Percentiles rank a stretch among this genome's conserved stretches.
Conservation (phyloP, 176 grass and related monocot species). For the Carex parvula region DNA sequence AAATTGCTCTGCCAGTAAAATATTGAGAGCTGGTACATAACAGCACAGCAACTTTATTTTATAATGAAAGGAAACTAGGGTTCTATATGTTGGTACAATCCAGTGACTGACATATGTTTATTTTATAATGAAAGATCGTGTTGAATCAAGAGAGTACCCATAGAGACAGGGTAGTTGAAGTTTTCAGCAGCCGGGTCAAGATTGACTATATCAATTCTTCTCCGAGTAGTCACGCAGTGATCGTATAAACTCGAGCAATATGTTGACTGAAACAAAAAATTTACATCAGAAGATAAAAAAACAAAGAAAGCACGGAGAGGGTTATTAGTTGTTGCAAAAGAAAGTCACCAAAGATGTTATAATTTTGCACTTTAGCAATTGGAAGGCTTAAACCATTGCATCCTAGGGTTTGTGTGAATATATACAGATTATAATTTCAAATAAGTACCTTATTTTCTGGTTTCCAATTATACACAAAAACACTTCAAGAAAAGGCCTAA, state of each 20-base stretch:
- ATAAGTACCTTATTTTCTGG: neutral
- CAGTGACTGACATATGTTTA: neutral
- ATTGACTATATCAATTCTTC: slow-evolving; percentile 85
- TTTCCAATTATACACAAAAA: neutral
- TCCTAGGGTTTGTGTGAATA: neutral
- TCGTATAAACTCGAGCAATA: slow-evolving; percentile 82
- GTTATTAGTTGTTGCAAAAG: neutral
- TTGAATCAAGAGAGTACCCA: slow-evolving; percentile 29
- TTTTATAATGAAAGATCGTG: neutral
- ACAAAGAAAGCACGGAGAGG: neutral
- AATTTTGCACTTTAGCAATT: neutral
- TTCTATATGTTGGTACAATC: neutral
- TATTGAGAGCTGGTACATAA: no score
- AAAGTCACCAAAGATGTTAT: neutral
- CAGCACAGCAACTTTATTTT: neutral
- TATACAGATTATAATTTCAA: neutral
- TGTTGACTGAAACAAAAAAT: slow-evolving; percentile 55
- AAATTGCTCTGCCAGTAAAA: neutral
- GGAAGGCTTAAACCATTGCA: neutral
- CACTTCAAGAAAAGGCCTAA: neutral
- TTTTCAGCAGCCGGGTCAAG: slow-evolving; percentile 87
- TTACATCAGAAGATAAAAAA: slow-evolving; percentile 12
- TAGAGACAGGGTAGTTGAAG: slow-evolving; percentile 76
- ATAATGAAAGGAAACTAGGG: neutral
- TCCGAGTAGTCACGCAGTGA: slow-evolving; percentile 53